phyloP scores from a whole-genome alignment of 2,329 filamentous ascomycete species.

The Thermomyces lanuginosus region DNA sequence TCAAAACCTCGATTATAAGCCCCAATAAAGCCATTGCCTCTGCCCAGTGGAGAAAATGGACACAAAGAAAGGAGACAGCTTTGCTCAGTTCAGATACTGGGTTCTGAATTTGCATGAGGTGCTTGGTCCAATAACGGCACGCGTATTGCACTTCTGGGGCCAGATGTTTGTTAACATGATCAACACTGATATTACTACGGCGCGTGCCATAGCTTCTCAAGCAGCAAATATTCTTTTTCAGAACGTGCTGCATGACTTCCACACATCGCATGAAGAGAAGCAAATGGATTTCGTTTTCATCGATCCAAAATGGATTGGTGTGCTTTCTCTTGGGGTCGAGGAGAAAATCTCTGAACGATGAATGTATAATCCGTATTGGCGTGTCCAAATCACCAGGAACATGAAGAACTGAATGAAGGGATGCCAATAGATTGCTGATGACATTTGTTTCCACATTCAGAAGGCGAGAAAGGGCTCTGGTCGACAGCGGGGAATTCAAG shows the following conservation, averaged over 20 bases:
- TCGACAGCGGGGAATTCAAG: background rate
- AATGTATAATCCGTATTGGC: constrained; percentile 11
- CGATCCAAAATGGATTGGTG: constrained; percentile 12
- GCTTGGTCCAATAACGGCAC: constrained; percentile 13
- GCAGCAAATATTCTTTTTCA: constrained; percentile 8
- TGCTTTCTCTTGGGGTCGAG: constrained; percentile 9
- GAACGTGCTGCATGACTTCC: constrained; percentile 3
- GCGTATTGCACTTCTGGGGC: constrained; percentile 9
- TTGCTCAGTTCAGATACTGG: constrained; percentile 3
- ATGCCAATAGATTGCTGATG: background rate
- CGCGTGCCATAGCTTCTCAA: constrained; percentile 2
- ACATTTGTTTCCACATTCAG: background rate
- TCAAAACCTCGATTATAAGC: constrained; percentile 2
- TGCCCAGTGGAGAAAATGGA: background rate
- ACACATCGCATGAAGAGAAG: constrained; percentile 14
- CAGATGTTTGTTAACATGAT: constrained; percentile 6
- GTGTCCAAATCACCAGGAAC: constrained; percentile 5
- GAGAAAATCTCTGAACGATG: constrained; percentile 19
- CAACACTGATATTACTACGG: background rate
- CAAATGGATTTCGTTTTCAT: constrained; percentile 15
- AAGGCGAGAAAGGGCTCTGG: background rate
- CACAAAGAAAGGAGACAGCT: background rate
- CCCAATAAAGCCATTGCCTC: constrained; percentile 1
- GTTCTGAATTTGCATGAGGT: constrained; percentile 8
- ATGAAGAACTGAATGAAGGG: constrained; percentile 10